phyloP scores from a whole-genome alignment of 352 stramenopile species.

The Globisporangium paddicum region DNA sequence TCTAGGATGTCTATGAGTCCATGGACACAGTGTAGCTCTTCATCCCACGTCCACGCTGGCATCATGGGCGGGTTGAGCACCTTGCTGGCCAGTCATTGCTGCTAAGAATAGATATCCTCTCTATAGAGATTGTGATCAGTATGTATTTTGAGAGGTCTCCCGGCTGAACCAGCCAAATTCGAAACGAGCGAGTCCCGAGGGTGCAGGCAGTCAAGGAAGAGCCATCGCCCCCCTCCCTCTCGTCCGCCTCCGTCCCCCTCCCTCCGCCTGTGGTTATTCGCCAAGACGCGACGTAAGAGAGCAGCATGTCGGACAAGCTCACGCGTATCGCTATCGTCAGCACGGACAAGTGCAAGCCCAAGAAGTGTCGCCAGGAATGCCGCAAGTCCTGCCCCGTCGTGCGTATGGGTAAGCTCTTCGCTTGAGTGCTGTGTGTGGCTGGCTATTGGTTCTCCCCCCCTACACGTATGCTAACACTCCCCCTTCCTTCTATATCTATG shows the following conservation, averaged over 20 bases:
- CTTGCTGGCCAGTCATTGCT: neutral
- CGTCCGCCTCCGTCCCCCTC: neutral
- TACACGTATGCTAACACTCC: conserved; percentile 1
- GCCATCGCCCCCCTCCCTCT: neutral
- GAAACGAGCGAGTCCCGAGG: conserved; percentile 14
- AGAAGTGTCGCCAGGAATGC: conserved; percentile 99
- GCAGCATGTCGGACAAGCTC: conserved; percentile 85
- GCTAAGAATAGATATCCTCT: neutral
- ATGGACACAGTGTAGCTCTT: neutral
- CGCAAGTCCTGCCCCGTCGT: conserved; percentile 99
- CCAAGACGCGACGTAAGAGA: conserved; percentile 8
- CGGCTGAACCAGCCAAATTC: conserved; percentile 18
- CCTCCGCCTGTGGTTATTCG: neutral
- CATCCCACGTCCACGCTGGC: neutral
- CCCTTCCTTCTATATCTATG: neutral
- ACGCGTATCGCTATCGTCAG: conserved; percentile 99
- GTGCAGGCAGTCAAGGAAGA: conserved; percentile 18
- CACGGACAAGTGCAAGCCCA: conserved; percentile 98
- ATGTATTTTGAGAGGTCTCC: conserved; percentile 5
- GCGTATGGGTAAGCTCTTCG: conserved; percentile 79
- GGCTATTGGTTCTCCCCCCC: neutral
- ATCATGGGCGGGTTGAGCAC: neutral
- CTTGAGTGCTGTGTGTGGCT: neutral
- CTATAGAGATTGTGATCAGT: neutral
- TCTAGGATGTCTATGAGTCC: neutral